Conservation (phyloP, 495 filamentous ascomycete species). For the Tuber indicum region DNA sequence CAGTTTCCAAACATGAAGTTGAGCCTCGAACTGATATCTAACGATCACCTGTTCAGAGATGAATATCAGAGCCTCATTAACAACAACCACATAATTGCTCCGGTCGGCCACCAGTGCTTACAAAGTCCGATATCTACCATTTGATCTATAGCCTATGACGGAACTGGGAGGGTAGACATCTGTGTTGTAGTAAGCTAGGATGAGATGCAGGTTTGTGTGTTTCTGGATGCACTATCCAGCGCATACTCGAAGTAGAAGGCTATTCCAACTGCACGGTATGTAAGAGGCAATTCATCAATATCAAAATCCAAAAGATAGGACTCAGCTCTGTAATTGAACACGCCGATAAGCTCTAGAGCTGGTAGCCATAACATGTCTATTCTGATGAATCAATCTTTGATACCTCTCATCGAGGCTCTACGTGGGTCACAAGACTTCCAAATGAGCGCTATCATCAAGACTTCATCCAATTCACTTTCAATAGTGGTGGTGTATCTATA, state of each 20-base stretch:
- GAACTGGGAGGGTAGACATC: conserved; percentile 1
- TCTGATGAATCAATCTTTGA: too few species aligned
- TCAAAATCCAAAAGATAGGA: too few species aligned
- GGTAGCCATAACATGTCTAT: too few species aligned
- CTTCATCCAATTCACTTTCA: too few species aligned
- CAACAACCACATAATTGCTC: neutral
- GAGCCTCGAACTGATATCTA: neutral
- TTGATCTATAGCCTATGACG: neutral
- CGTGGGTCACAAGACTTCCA: too few species aligned
- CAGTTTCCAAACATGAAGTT: too few species aligned
- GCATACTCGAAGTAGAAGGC: neutral
- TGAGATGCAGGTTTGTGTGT: neutral
- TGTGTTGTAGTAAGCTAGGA: neutral
- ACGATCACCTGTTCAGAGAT: neutral
- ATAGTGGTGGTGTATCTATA: too few species aligned
- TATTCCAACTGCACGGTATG: neutral
- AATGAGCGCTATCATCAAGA: too few species aligned
- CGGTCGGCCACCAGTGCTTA: neutral
- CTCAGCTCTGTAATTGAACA: too few species aligned
- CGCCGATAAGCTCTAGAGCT: too few species aligned
- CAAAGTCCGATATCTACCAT: neutral
- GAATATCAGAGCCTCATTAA: neutral
- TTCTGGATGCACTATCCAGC: neutral
- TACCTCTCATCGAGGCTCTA: too few species aligned
- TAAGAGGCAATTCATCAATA: too few species aligned